Percentiles rank a stretch among this genome's conserved stretches.
These are phyloP conservation scores for Fusarium aywerte DNA, from an alignment of 2,329 filamentous ascomycete species.

Conservation along the genomic window DNA sequence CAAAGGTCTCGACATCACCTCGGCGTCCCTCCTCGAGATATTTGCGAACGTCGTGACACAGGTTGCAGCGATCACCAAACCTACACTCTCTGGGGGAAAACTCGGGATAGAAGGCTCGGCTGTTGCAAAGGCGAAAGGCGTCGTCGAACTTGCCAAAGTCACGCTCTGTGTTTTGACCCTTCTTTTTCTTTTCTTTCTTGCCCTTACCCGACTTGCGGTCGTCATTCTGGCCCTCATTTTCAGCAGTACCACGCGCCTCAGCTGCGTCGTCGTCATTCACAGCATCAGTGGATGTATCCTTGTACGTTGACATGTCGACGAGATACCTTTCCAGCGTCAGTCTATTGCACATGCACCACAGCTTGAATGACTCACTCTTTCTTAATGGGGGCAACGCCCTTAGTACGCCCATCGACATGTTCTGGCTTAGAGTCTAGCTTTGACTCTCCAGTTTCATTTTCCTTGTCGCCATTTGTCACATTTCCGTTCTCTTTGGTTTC, in stretches of 20 bases:
- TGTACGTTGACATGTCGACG: slow-evolving; percentile 50
- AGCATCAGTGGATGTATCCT: slow-evolving; percentile 36
- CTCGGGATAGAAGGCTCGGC: slow-evolving; percentile 75
- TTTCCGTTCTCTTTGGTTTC: slow-evolving; percentile 26
- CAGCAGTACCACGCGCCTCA: slow-evolving; percentile 54
- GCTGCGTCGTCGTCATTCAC: slow-evolving; percentile 61
- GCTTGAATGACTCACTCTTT: slow-evolving; percentile 66
- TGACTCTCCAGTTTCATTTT: slow-evolving; percentile 19
- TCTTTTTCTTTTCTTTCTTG: slow-evolving; percentile 60
- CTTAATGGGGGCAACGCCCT: slow-evolving; percentile 77
- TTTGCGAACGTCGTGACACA: slow-evolving; percentile 83
- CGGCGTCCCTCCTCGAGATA: slow-evolving; percentile 87
- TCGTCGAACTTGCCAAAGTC: slow-evolving; percentile 85
- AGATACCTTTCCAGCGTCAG: slow-evolving; percentile 54
- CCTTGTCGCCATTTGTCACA: slow-evolving; percentile 32
- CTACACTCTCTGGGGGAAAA: slow-evolving; percentile 83
- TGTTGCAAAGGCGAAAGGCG: slow-evolving; percentile 79
- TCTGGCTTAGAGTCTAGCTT: slow-evolving; percentile 20
- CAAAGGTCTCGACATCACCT: slow-evolving; percentile 79
- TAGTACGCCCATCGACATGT: slow-evolving; percentile 51
- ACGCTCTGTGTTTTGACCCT: slow-evolving; percentile 81
- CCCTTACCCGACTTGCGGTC: slow-evolving; percentile 61
- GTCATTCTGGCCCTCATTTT: slow-evolving; percentile 62
- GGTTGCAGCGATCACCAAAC: slow-evolving; percentile 83
- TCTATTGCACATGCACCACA: neutral